A percentile compares a stretch with the other conserved stretches of the same genome.
Conservation (phyloP, 257 asterid genomes). For the Solanum sparsipilum region DNA sequence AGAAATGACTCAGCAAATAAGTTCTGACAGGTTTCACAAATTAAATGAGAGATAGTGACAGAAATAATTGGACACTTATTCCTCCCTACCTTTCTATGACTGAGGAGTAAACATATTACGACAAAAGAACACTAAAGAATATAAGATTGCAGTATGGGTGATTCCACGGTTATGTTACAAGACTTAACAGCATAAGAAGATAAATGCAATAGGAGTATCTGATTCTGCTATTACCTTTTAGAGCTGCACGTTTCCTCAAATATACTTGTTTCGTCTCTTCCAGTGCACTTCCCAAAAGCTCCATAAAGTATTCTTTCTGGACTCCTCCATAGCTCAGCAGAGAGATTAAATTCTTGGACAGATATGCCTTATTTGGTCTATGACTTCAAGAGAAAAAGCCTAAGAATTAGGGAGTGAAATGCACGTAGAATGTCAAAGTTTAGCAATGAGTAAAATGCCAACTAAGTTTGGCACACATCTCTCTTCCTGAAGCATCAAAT, state of each 20-base stretch:
- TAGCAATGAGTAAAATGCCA: not conserved
- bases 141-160: not conserved
- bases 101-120: not conserved
- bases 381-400: slow-evolving; percentile 26
- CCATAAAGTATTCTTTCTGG: slow-evolving; percentile 44
- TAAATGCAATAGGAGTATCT: not conserved
- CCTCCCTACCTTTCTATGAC: not conserved
- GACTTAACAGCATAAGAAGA: not conserved
- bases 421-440: not conserved
- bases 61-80: not conserved
- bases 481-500: not conserved
- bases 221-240: slow-evolving; percentile 38
- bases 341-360: slow-evolving; percentile 62
- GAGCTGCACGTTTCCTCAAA: slow-evolving; percentile 40
- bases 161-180: not conserved
- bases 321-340: slow-evolving; percentile 74
- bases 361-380: slow-evolving; percentile 37
- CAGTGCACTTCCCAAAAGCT: slow-evolving; percentile 31
- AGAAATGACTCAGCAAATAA: not conserved
- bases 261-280: slow-evolving; percentile 41
- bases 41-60: not conserved
- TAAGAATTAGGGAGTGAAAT: not conserved
- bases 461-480: not conserved
- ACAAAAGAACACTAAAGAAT: not conserved
- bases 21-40: not conserved